Percentiles rank a stretch among this genome's conserved stretches.
These are phyloP conservation scores for Euphorbia peplus DNA, from an alignment of 345 rosid genomes.

Conservation along the genomic window DNA sequence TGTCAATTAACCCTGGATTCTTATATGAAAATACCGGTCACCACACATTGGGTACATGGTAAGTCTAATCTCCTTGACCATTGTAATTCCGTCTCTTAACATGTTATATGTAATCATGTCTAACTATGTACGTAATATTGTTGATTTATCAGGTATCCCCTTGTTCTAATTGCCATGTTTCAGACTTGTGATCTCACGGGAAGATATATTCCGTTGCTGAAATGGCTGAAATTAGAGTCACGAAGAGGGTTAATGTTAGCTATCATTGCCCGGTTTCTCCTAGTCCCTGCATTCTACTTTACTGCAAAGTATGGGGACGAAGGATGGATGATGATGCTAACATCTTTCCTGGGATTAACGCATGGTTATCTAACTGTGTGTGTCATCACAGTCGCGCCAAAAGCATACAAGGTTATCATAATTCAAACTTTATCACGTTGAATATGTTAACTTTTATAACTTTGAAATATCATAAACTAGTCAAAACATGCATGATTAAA, in stretches of 20 bases:
- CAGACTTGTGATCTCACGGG: slow-evolving; percentile 60
- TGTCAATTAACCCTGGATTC: slow-evolving; percentile 85
- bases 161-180: slow-evolving; percentile 65
- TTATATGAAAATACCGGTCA: slow-evolving; percentile 71
- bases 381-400: slow-evolving; percentile 75
- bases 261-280: slow-evolving; percentile 50
- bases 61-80: too few species aligned
- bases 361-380: slow-evolving; percentile 85
- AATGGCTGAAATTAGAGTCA: slow-evolving; percentile 58
- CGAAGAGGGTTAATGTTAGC: slow-evolving; percentile 52
- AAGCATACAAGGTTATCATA: slow-evolving; percentile 84
- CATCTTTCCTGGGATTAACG: slow-evolving; percentile 63
- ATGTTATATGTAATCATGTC: too few species aligned
- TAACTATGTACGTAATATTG: too few species aligned
- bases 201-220: slow-evolving; percentile 59
- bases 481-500: too few species aligned
- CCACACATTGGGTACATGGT: slow-evolving; percentile 62
- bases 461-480: too few species aligned
- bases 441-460: too few species aligned
- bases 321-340: slow-evolving; percentile 87
- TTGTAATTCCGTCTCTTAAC: too few species aligned
- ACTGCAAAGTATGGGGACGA: slow-evolving; percentile 78
- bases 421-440: too few species aligned
- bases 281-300: slow-evolving; percentile 84
- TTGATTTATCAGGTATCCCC: too few species aligned